Evolutionary conservation across 2,329 filamentous ascomycete species (phyloP), one percentile per base, ranked within the genome.

Genomic region (Claviceps paspali): DNA sequence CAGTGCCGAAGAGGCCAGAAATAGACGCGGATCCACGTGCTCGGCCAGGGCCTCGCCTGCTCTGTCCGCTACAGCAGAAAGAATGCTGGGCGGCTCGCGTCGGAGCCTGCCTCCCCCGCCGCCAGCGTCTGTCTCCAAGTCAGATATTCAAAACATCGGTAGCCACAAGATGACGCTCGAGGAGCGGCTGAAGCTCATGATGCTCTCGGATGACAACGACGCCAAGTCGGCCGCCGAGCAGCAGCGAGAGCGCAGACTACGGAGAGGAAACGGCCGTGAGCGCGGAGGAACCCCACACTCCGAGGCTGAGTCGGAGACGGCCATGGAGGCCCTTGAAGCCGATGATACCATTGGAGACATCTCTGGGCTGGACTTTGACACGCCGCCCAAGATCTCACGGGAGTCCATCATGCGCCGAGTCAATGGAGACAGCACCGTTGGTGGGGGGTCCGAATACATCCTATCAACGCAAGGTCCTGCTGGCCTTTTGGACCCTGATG

Each of bases 351-450:
- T 76, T 30, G 74, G 71, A 32, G 75, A 81, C 38, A 55, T 79
- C 47, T 69, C 70, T 37, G 60, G 68, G 9, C 56, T 78, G 42
- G 72, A 78, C 40, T 80, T 79, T 47, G 68, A 80, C 45, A 61
- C 80, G 11, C 83, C 77, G 14, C 70, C 82, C 9, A 80, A 80
- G 38, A 93, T 96, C 52, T 95, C 88, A 7, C 76, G 88, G 27
- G 91, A 96, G 54, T 94, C 87, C 0, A 96, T 96, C 47, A 65
- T 96, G 49, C 79, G 83, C 37, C 85, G 88, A 43, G 79, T 95
- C 38, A 84, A 91, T 53, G 83, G 69, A 33, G 70, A 67, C 47
- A 60, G 66, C 42, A 47, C 58, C 33, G 64, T 70, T 31, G 71
- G 76, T 15, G 60, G 65, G 41, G 67, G 76, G 38, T 73, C 77